These are phyloP conservation scores for Boletus rufocinnamomeus DNA, from an alignment of 768 basidiomycete species.

Conservation along the genomic window DNA sequence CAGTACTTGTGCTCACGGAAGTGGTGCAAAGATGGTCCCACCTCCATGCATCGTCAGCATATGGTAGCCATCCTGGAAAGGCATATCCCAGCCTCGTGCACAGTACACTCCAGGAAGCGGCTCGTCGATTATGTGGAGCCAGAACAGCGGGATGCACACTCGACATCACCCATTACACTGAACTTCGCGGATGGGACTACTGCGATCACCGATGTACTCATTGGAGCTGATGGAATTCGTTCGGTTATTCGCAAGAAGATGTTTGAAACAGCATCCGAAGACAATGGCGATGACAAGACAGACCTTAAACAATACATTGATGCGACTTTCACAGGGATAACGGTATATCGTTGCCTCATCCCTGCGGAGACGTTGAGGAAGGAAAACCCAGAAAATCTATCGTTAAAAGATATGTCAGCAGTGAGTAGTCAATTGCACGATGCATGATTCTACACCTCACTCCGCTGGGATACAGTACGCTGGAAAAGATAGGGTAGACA, in stretches of 20 bases:
- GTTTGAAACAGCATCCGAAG: too few species aligned
- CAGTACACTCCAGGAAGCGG: too few species aligned
- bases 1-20: too few species aligned
- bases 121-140: conserved; percentile 13
- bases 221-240: conserved; percentile 50
- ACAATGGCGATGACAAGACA: neutral
- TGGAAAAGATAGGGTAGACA: conserved; percentile 12
- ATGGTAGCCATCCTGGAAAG: conserved; percentile 24
- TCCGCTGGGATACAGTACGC: conserved; percentile 12
- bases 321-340: conserved; percentile 44
- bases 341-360: conserved; percentile 42
- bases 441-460: conserved; percentile 8
- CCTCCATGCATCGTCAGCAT: conserved; percentile 24
- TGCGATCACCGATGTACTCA: conserved; percentile 41
- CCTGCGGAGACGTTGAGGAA: conserved; percentile 32
- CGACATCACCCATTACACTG: conserved; percentile 18
- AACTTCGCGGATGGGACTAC: conserved; percentile 19
- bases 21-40: conserved; percentile 8
- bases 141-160: conserved; percentile 26
- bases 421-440: conserved; percentile 20
- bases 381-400: conserved; percentile 24
- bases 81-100: conserved; percentile 23
- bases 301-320: conserved; percentile 19
- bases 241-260: conserved; percentile 28
- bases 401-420: conserved; percentile 18